Percentiles rank a stretch among this genome's conserved stretches.
Evolutionary conservation across 2,329 filamentous ascomycete species (phyloP).

Genomic region (Fusarium sublunatum): DNA sequence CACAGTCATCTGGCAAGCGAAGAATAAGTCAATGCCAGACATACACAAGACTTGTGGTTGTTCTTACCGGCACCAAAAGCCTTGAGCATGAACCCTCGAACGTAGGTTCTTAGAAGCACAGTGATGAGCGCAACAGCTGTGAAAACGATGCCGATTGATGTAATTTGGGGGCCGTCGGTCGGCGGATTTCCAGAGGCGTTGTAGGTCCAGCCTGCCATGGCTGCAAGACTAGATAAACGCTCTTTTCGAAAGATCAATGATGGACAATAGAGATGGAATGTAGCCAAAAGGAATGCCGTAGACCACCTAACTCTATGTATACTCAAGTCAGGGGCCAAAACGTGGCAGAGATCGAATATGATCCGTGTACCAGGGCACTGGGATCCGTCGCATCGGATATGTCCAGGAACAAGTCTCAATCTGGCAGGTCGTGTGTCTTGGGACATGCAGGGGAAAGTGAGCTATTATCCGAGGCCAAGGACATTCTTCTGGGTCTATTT

Average conservation of each 20-base stretch:
- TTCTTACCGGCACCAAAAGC: conserved; percentile 30
- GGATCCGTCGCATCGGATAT: neutral
- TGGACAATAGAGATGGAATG: neutral
- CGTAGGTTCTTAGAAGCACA: conserved; percentile 21
- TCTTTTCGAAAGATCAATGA: neutral
- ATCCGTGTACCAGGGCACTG: neutral
- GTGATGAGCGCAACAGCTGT: conserved; percentile 16
- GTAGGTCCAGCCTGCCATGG: conserved; percentile 33
- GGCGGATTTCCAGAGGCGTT: conserved; percentile 19
- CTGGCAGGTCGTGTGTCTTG: conserved; percentile 1
- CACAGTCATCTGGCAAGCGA: conserved; percentile 30
- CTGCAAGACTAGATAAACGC: neutral
- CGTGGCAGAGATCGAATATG: neutral
- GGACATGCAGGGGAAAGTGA: conserved; percentile 1
- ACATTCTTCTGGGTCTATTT: neutral
- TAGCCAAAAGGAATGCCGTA: neutral
- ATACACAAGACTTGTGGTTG: no score
- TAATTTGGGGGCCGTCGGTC: conserved; percentile 29
- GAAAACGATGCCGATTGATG: conserved; percentile 17
- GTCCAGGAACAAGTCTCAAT: neutral
- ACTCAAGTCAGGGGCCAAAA: neutral
- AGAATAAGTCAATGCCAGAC: neutral
- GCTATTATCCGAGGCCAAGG: neutral
- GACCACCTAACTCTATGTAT: neutral
- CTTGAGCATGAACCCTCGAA: conserved; percentile 28